These are phyloP conservation scores for Suillus placidus DNA, from an alignment of 768 basidiomycete genomes.

Conservation along the genomic window DNA sequence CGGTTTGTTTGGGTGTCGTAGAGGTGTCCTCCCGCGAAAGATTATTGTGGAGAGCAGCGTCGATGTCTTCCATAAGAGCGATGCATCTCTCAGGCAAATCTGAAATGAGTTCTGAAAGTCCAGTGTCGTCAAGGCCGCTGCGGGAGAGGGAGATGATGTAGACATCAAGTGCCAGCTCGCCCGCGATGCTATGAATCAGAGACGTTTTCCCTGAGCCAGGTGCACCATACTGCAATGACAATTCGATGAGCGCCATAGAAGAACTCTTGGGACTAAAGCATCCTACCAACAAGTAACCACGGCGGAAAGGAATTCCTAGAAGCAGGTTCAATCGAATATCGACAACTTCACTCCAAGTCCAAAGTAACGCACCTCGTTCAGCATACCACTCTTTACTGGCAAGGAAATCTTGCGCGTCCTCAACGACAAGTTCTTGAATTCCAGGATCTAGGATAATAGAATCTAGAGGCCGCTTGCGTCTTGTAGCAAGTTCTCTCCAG, in stretches of 20 bases:
- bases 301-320: constrained; percentile 67
- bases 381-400: constrained; percentile 71
- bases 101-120: constrained; percentile 58
- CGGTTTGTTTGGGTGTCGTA: neutral
- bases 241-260: constrained; percentile 1
- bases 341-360: neutral
- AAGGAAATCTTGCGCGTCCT: constrained; percentile 74
- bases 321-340: neutral
- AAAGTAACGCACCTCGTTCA: constrained; percentile 50
- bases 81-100: constrained; percentile 72
- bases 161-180: constrained; percentile 75
- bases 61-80: constrained; percentile 83
- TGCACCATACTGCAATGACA: constrained; percentile 55
- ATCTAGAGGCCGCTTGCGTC: constrained; percentile 64
- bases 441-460: constrained; percentile 77
- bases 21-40: constrained; percentile 36
- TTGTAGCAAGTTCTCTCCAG: constrained; percentile 59
- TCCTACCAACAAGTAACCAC: constrained; percentile 70
- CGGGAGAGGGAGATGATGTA: constrained; percentile 73
- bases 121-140: constrained; percentile 61
- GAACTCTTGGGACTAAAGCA: neutral
- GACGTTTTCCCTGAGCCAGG: constrained; percentile 82
- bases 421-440: constrained; percentile 61
- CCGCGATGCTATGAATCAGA: constrained; percentile 74
- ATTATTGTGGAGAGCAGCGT: constrained; percentile 65